These are phyloP conservation scores for Crithidia brevicula DNA, from an alignment of 208 protist genomes.

Conservation along the genomic window DNA sequence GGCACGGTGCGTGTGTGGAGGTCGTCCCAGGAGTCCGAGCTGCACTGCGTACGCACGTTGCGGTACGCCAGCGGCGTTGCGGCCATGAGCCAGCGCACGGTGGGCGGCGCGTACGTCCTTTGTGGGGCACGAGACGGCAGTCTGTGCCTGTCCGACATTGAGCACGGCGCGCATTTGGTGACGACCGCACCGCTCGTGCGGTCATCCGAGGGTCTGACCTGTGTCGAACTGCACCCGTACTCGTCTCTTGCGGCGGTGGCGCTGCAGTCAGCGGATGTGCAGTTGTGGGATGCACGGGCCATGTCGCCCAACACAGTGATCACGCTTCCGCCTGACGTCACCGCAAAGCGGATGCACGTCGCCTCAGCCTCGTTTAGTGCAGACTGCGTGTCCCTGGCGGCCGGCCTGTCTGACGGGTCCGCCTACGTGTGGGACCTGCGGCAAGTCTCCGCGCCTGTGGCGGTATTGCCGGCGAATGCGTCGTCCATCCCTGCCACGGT, in stretches of 20 bases:
- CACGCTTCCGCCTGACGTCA: slow-evolving; percentile 30
- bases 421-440: slow-evolving; percentile 97
- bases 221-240: slow-evolving; percentile 71
- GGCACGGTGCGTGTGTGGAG: slow-evolving; percentile 98
- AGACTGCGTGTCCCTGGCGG: slow-evolving; percentile 95
- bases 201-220: slow-evolving; percentile 30
- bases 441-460: slow-evolving; percentile 78
- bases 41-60: slow-evolving; percentile 49
- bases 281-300: slow-evolving; percentile 92
- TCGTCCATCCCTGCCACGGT: slow-evolving; percentile 32
- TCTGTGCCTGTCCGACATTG: slow-evolving; percentile 46
- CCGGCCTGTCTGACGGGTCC: slow-evolving; percentile 62
- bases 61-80: slow-evolving; percentile 46
- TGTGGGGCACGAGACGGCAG: slow-evolving; percentile 26
- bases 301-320: slow-evolving; percentile 84
- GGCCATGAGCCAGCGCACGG: slow-evolving; percentile 37
- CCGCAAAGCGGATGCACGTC: slow-evolving; percentile 33
- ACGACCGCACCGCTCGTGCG: slow-evolving; percentile 23
- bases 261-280: slow-evolving; percentile 52
- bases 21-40: slow-evolving; percentile 26
- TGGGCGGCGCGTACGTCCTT: slow-evolving; percentile 42
- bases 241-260: slow-evolving; percentile 60
- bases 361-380: slow-evolving; percentile 88
- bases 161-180: slow-evolving; percentile 38
- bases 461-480: slow-evolving; percentile 25